phyloP scores from a whole-genome alignment of 1,284 basidiomycete genomes.

The Malassezia furfur region DNA sequence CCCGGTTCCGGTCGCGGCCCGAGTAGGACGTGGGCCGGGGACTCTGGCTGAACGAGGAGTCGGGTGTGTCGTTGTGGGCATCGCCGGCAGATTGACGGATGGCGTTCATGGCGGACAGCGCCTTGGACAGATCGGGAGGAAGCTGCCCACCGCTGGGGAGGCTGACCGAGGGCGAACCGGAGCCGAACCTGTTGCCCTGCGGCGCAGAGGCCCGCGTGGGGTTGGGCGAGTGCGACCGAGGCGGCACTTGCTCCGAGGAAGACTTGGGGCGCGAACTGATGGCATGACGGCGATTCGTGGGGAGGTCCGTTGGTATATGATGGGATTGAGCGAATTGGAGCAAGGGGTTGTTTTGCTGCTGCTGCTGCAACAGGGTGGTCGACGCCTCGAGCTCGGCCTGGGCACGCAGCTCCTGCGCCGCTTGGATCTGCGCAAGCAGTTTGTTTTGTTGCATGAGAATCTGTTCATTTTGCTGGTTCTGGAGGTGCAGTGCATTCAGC shows the following conservation, averaged over 20 bases:
- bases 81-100: not conserved
- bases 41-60: not conserved
- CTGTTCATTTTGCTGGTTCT: constrained; percentile 10
- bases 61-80: not conserved
- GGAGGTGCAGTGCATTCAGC: constrained; percentile 8
- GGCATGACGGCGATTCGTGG: not conserved
- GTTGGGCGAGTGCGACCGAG: not conserved
- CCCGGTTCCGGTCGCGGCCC: constrained; percentile 3
- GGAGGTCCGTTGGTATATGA: not conserved
- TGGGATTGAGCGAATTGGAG: not conserved
- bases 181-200: no score
- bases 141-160: not conserved
- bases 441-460: constrained; percentile 12
- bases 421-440: constrained; percentile 12
- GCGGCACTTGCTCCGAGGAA: not conserved
- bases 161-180: no score
- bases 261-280: not conserved
- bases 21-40: constrained; percentile 1
- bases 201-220: not conserved
- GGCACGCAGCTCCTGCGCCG: constrained; percentile 3
- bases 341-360: not conserved
- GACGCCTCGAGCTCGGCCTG: not conserved
- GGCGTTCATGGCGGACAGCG: constrained; percentile 3
- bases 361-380: not conserved
- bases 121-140: constrained; percentile 3